Base-by-base conservation (phyloP, 352 stramenopile species). In the Phytopythium litorale region DNA sequence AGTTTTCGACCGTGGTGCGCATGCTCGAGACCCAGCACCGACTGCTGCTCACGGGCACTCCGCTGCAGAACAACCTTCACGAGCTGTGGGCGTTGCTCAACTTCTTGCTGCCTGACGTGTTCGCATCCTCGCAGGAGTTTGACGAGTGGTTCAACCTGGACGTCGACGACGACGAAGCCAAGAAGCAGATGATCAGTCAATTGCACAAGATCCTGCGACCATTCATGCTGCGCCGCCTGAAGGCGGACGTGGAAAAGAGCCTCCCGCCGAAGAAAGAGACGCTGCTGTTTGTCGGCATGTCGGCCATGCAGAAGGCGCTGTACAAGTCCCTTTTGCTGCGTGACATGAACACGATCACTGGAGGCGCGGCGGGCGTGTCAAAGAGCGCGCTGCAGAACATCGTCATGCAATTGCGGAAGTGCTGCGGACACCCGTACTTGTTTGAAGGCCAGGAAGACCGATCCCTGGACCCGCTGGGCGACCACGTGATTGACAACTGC, bases 211-310 rank as follows among this genome's bases (percentile, higher is more conserved):
- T 96, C 51, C 66, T 96, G 49, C 79, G 94, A 46, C 96, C 97
- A 1, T 99, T 98, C 76, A 98, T 99, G 78, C 72, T 99, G 46
- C 89, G 98, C 59, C 83, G 98, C 58, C 72, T 99, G 4, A 99
- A 99, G 72, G 97, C 98, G 51, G 97, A 99, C 76, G 98, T 99
- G 5, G 98, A 99, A 67, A 99, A 99, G 68, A 97, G 79, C 62
- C 76, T 99, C 21, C 97, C 96, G 13, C 94, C 95, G 7, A 99
- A 99, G 80, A 97, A 98, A 68, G 97, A 99, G 74, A 98, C 97
- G 12, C 81, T 97, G 64, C 73, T 98, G 35, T 93, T 97, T 65
- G 88, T 97, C 16, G 86, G 87, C 30, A 94, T 96, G 87, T 92
- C 87, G 11, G 67, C 79, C 30, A 96, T 96, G 85, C 96, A 99